A percentile compares a stretch with the other conserved stretches of the same genome.
phyloP scores from a whole-genome alignment of 177 flowering plant species.

The Tripterygium wilfordii region DNA sequence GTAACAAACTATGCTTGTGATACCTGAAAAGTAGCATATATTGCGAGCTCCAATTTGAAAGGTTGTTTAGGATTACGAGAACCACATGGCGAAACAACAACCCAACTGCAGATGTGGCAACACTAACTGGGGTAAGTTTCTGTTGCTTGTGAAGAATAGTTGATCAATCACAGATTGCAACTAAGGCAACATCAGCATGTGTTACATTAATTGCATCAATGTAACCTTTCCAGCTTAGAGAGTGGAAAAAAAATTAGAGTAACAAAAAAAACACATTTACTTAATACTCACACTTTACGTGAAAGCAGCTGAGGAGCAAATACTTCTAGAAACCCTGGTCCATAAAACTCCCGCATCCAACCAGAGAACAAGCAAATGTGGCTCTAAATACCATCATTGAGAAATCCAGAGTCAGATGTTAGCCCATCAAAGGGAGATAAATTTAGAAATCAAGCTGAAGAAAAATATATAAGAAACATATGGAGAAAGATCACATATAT shows the following conservation, averaged over 20 bases:
- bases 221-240: too few relatives aligned
- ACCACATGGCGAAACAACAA: constrained; percentile 64
- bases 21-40: constrained; percentile 70
- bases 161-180: too few relatives aligned
- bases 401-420: too few relatives aligned
- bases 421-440: too few relatives aligned
- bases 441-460: background rate
- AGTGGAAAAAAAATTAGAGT: background rate
- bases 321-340: constrained; percentile 73
- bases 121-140: too few relatives aligned
- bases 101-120: constrained; percentile 70
- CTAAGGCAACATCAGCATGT: too few relatives aligned
- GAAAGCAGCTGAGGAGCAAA: constrained; percentile 66
- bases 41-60: constrained; percentile 68
- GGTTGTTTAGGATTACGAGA: constrained; percentile 51
- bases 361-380: constrained; percentile 83
- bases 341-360: constrained; percentile 79
- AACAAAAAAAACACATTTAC: background rate
- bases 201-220: too few relatives aligned
- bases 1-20: background rate
- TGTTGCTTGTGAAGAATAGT: too few relatives aligned
- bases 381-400: too few relatives aligned
- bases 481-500: background rate
- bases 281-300: constrained; percentile 71
- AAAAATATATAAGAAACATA: background rate